Conservation (phyloP, 495 filamentous ascomycete species). For the Penicillium daleae region DNA sequence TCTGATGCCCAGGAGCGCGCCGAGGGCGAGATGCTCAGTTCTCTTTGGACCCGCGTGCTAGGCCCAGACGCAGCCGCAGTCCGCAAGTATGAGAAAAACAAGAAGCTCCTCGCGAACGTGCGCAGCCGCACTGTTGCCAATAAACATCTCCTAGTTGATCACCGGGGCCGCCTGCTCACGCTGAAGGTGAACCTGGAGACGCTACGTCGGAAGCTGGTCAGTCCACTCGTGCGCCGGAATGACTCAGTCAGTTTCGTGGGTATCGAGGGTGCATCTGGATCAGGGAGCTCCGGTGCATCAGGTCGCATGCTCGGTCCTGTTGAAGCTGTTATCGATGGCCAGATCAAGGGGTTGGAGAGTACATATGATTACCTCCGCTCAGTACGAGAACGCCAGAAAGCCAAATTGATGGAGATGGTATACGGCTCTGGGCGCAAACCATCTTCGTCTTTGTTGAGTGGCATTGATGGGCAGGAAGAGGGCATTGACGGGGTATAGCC, state of each 20-base stretch:
- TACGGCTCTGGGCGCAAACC: slow-evolving; percentile 62
- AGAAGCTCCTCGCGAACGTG: slow-evolving; percentile 71
- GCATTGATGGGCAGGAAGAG: slow-evolving; percentile 25
- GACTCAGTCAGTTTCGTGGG: slow-evolving; percentile 52
- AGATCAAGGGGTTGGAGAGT: slow-evolving; percentile 78
- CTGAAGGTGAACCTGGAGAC: slow-evolving; percentile 82
- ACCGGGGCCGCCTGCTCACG: slow-evolving; percentile 76
- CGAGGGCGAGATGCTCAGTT: slow-evolving; percentile 78
- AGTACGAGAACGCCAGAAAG: slow-evolving; percentile 77
- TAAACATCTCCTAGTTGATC: slow-evolving; percentile 79
- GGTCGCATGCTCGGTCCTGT: slow-evolving; percentile 62
- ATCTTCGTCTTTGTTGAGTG: slow-evolving; percentile 32
- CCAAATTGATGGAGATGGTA: slow-evolving; percentile 78
- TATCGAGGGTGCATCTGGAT: slow-evolving; percentile 30
- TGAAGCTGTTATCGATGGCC: slow-evolving; percentile 68
- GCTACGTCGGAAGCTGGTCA: slow-evolving; percentile 75
- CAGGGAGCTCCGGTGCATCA: slow-evolving; percentile 35
- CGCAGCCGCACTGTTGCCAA: slow-evolving; percentile 82
- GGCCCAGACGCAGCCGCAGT: slow-evolving; percentile 71
- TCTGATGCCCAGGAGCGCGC: slow-evolving; percentile 74
- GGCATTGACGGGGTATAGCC: slow-evolving; percentile 12
- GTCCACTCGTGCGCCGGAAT: slow-evolving; percentile 74
- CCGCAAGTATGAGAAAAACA: slow-evolving; percentile 88
- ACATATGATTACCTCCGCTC: slow-evolving; percentile 74
- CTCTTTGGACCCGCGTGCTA: slow-evolving; percentile 82